These are phyloP conservation scores for Setomelanomma holmii DNA, from an alignment of 2,329 filamentous ascomycete genomes.

Conservation along the genomic window DNA sequence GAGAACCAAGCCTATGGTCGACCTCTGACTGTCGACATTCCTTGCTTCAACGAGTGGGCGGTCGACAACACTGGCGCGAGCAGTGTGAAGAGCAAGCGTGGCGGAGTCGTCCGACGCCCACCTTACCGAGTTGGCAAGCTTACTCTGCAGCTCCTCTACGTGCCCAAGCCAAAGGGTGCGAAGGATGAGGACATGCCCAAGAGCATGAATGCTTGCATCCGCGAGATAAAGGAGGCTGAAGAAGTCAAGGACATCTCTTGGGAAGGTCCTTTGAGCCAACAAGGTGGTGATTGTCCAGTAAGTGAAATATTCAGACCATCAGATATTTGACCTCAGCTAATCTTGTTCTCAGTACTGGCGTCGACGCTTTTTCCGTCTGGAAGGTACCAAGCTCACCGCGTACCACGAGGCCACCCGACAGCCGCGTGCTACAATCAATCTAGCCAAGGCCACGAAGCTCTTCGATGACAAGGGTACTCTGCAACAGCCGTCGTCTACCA, in stretches of 20 bases:
- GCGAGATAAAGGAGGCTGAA: slow-evolving; percentile 91
- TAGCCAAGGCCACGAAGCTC: slow-evolving; percentile 88
- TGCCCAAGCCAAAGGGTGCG: slow-evolving; percentile 86
- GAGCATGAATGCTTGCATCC: slow-evolving; percentile 96
- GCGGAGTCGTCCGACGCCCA: slow-evolving; percentile 76
- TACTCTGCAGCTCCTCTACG: slow-evolving; percentile 91
- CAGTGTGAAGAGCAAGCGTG: slow-evolving; percentile 91
- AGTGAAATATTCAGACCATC: slow-evolving; percentile 50
- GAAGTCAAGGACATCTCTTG: slow-evolving; percentile 77
- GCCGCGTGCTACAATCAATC: slow-evolving; percentile 94
- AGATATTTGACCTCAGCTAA: slow-evolving; percentile 13
- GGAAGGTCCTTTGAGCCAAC: slow-evolving; percentile 92
- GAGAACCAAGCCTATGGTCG: slow-evolving; percentile 88
- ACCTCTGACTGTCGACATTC: slow-evolving; percentile 84
- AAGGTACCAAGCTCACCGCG: slow-evolving; percentile 88
- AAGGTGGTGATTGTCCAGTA: slow-evolving; percentile 96
- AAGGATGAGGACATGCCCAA: slow-evolving; percentile 98
- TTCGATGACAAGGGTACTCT: slow-evolving; percentile 90
- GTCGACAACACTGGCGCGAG: slow-evolving; percentile 80
- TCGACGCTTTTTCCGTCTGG: slow-evolving; percentile 93
- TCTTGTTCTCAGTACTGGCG: slow-evolving; percentile 79
- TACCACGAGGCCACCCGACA: slow-evolving; percentile 96
- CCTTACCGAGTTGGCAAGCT: slow-evolving; percentile 98
- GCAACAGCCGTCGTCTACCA: slow-evolving; percentile 78
- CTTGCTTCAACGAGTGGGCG: slow-evolving; percentile 99